A percentile compares a stretch with the other conserved stretches of the same genome.
phyloP scores from a whole-genome alignment of 805 yeast species.

The Nakazawaea populi region DNA sequence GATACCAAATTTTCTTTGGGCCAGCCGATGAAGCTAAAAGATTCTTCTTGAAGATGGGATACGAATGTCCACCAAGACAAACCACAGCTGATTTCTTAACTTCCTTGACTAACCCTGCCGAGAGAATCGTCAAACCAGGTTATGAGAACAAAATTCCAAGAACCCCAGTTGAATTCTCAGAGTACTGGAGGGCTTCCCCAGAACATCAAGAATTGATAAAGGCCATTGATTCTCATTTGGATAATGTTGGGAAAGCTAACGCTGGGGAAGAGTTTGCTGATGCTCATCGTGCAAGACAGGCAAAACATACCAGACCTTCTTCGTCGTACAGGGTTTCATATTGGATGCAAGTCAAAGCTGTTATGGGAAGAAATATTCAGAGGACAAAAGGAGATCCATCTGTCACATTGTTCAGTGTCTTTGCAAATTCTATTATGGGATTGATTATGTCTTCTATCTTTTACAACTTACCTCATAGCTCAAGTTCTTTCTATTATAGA shows the following conservation, averaged over 20 bases:
- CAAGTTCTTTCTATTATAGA: constrained; percentile 55
- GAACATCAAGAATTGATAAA: constrained; percentile 31
- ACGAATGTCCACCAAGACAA: constrained; percentile 54
- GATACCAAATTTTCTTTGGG: constrained; percentile 55
- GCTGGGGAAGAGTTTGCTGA: constrained; percentile 18
- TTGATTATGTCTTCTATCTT: constrained; percentile 59
- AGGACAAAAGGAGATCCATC: constrained; percentile 41
- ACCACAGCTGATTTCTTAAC: constrained; percentile 66
- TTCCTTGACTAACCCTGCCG: constrained; percentile 56
- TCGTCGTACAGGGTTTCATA: constrained; percentile 43
- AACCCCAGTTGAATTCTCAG: constrained; percentile 46
- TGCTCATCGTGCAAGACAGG: constrained; percentile 31
- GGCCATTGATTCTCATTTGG: constrained; percentile 34
- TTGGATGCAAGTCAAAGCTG: constrained; percentile 38
- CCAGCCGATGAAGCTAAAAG: constrained; percentile 45
- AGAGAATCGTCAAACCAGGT: constrained; percentile 37
- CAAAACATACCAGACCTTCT: constrained; percentile 32
- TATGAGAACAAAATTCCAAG: constrained; percentile 43
- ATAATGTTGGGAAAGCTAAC: constrained; percentile 10
- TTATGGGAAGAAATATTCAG: constrained; percentile 35
- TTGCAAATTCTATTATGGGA: constrained; percentile 46
- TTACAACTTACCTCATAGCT: constrained; percentile 43
- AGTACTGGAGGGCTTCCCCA: constrained; percentile 42
- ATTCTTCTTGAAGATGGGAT: constrained; percentile 57
- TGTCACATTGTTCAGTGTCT: constrained; percentile 27